Base-by-base conservation (phyloP, 164 flowering plant genomes). In the Echeveria elegans region DNA sequence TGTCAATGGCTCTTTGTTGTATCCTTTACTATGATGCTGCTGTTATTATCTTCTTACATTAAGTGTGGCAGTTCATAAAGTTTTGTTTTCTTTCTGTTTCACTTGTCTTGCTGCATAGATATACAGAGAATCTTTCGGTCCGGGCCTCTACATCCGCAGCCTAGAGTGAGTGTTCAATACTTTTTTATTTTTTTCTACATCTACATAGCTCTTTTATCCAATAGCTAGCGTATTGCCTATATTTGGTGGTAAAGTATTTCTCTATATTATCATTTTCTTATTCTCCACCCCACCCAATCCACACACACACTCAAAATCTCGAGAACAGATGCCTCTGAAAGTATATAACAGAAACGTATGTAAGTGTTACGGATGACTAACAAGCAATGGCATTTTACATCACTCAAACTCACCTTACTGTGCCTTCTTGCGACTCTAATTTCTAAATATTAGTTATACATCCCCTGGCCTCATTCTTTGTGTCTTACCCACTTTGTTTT, bases 1-100 rank as follows among this genome's bases (percentile, higher is more conserved):
- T 94, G 59, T 94, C 99, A 1, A 82, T 89, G 85, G 97, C 99
- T 40, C 88, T 94, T 50, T 94, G 99, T 65, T 94, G 98, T 94
- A 94, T 94, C 98, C 97, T 82, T 72, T 2, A 2, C 34, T 29
- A 4, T 48, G 32, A 10, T 43, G 10, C 15, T 43, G 47, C 15
- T 66, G 2, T 7, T 61, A 31, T 26, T 10, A 59, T 18, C 1
- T 65, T 6, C 7, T 28, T 18, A 37, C 31, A 34, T 15, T 12
- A 5, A 58, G 76, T 43, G 0, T 2, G 9, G 8, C 32, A 14
- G 19, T 56, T 56, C 19, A 21, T 2, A 19, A 50, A 23, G 21
- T 6, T 7, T 34, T 43, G 1, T 56, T 26, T 26, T 18, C 5
- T 28, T 6, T 28, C 4, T 56, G 88, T 81, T 85, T 80, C 34